These are phyloP conservation scores for Tinospora cordifolia DNA, from an alignment of 164 flowering plant genomes.

Conservation along the genomic window DNA sequence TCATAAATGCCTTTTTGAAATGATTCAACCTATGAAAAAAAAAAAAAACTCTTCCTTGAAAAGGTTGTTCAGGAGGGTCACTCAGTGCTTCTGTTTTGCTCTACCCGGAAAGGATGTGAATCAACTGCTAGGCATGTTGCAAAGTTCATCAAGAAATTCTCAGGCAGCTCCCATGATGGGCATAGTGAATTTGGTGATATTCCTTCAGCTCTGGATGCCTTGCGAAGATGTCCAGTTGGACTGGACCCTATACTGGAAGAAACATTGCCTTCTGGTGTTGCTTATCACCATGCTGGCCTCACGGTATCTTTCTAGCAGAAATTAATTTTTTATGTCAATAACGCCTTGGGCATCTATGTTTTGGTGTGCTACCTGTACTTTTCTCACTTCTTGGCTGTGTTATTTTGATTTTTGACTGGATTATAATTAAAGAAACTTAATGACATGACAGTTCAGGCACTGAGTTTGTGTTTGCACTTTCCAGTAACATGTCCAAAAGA, in stretches of 20 bases:
- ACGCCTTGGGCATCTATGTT: background rate
- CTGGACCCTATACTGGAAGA: constrained; percentile 81
- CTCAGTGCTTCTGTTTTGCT: constrained; percentile 88
- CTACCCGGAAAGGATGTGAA: constrained; percentile 96
- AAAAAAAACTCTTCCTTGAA: constrained; percentile 1
- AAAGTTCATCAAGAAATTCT: constrained; percentile 52
- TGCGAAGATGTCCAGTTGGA: constrained; percentile 73
- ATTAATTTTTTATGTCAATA: background rate
- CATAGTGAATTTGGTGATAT: constrained; percentile 45
- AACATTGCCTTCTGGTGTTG: constrained; percentile 90
- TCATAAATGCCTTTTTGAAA: background rate
- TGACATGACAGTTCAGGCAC: too few species aligned
- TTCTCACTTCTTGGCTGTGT: background rate
- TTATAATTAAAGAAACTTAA: too few species aligned
- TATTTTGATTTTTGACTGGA: too few species aligned
- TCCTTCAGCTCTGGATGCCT: constrained; percentile 68
- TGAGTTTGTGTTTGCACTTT: too few species aligned
- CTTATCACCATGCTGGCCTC: constrained; percentile 98
- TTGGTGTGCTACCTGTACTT: background rate
- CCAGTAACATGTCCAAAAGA: too few species aligned
- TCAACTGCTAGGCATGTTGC: constrained; percentile 87
- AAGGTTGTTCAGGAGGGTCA: constrained; percentile 95
- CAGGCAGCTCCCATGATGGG: constrained; percentile 28
- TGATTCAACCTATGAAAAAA: constrained; percentile 5
- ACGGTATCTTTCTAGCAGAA: constrained; percentile 37